These are phyloP conservation scores for Fusarium miscanthi DNA, from an alignment of 2,329 filamentous ascomycete species.

Conservation along the genomic window DNA sequence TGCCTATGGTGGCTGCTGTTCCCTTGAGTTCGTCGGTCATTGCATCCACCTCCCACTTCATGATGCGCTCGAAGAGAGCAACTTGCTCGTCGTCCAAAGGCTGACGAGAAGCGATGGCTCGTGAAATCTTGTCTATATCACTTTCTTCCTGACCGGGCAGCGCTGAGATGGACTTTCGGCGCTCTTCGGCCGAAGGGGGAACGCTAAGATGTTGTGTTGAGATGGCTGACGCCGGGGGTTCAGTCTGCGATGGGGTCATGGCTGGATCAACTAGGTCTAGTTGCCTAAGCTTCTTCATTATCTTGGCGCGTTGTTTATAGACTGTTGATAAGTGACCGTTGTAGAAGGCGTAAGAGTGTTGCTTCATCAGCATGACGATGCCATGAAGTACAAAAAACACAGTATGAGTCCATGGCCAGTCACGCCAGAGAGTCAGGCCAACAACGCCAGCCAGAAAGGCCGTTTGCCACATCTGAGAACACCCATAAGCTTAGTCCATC, in stretches of 20 bases:
- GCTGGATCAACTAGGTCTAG: slow-evolving; percentile 65
- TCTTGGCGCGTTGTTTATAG: slow-evolving; percentile 61
- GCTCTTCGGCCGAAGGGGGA: slow-evolving; percentile 56
- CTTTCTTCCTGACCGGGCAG: slow-evolving; percentile 52
- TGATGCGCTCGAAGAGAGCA: slow-evolving; percentile 70
- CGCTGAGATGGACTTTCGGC: slow-evolving; percentile 55
- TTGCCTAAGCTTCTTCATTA: slow-evolving; percentile 64
- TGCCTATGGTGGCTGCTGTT: slow-evolving; percentile 62
- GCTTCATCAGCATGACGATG: slow-evolving; percentile 84
- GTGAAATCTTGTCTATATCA: slow-evolving; percentile 70
- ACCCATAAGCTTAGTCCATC: background rate
- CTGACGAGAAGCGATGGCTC: slow-evolving; percentile 69
- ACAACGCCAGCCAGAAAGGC: slow-evolving; percentile 71
- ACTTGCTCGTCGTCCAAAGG: slow-evolving; percentile 72
- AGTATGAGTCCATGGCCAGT: slow-evolving; percentile 87
- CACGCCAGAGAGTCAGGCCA: slow-evolving; percentile 73
- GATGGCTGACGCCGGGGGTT: slow-evolving; percentile 55
- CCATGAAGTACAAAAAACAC: slow-evolving; percentile 81
- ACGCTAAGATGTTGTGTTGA: slow-evolving; percentile 59
- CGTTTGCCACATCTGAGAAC: slow-evolving; percentile 72
- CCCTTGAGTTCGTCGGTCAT: slow-evolving; percentile 73
- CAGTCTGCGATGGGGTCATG: slow-evolving; percentile 55
- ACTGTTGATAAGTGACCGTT: slow-evolving; percentile 77
- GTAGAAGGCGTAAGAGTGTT: slow-evolving; percentile 83
- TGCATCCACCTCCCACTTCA: slow-evolving; percentile 74